Base-by-base conservation (phyloP, 352 stramenopile species). In the Globisporangium mamillatum region DNA sequence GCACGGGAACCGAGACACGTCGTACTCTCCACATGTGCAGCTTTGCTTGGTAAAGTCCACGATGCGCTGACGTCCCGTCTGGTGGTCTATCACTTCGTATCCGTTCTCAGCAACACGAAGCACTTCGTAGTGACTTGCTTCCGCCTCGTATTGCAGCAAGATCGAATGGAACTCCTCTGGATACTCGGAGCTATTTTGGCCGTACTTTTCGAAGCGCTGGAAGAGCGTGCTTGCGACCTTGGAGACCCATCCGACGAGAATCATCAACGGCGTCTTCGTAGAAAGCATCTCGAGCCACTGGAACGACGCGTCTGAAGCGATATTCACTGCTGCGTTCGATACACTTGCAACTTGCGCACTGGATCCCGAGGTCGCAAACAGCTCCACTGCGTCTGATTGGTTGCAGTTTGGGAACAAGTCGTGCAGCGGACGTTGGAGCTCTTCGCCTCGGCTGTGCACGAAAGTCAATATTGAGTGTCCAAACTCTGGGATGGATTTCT, bases 161-260 rank as follows among this genome's bases (percentile, higher is more conserved):
- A 90, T 66, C 8, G 83, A 72, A 55, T 93, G 82, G 59, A 90
- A 93, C 57, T 91, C 86, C 16, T 86, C 80, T 2, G 86, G 83
- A 52, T 93, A 93, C 65, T 93, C 86, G 2, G 86, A 86, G 41
- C 69, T 86, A n/a, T 86, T 74, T n/a, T 88, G 81, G 5, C 77
- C 82, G 58, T 93, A 92, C 55, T 84, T 85, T 20, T 91, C 81
- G 24, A 80, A 92, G 41, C 86, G 82, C 61, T 92, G 83, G 67
- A 88, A 93, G 22, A 93, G 72, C 29, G 78, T 88, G 59, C 83
- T 84, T 16, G 86, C 86, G 24, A 92, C 82, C 56, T 87, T 87
- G n/a, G 86, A 93, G 18, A 93, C 82, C 86, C 86, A 93, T 10
- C 83, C 82, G 16, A 90, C 83, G 8, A 93, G 71, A 27, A 93